Evolutionary conservation across 768 basidiomycete species (phyloP).

Genomic region (Nevesoporus exiguus): DNA sequence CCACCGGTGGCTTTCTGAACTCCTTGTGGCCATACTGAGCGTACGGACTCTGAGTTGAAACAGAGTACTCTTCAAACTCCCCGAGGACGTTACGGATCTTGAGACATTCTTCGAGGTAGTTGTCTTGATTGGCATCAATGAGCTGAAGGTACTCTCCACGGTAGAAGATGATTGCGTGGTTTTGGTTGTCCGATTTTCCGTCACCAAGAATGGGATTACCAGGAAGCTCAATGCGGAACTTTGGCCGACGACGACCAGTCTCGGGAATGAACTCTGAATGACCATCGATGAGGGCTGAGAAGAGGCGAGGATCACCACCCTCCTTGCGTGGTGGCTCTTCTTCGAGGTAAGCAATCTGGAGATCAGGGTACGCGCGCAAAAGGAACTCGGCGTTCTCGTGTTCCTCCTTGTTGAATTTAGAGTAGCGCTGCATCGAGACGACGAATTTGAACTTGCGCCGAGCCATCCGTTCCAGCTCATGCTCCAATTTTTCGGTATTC

Average conservation of each 20-base stretch:
- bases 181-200: conserved; percentile 99
- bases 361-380: conserved; percentile 94
- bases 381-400: conserved; percentile 98
- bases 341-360: conserved; percentile 98
- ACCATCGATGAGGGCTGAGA: conserved; percentile 95
- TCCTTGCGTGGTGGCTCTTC: conserved; percentile 93
- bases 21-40: conserved; percentile 86
- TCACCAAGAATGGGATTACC: conserved; percentile 99
- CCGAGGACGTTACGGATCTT: conserved; percentile 98
- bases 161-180: conserved; percentile 99
- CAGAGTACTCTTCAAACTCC: conserved; percentile 92
- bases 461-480: conserved; percentile 96
- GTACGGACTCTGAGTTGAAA: conserved; percentile 88
- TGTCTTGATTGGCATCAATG: conserved; percentile 99
- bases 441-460: conserved; percentile 98
- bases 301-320: conserved; percentile 91
- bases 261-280: conserved; percentile 94
- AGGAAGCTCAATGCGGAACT: conserved; percentile 97
- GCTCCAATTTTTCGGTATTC: conserved; percentile 94
- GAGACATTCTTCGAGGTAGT: conserved; percentile 98
- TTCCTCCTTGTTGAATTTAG: conserved; percentile 99
- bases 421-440: conserved; percentile 98
- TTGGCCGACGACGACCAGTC: conserved; percentile 84
- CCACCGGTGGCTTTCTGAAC: conserved; percentile 84
- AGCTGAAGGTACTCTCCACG: conserved; percentile 99